These are phyloP conservation scores for Phenoliferia sp. DNA, from an alignment of 1,284 basidiomycete species.

Conservation along the genomic window DNA sequence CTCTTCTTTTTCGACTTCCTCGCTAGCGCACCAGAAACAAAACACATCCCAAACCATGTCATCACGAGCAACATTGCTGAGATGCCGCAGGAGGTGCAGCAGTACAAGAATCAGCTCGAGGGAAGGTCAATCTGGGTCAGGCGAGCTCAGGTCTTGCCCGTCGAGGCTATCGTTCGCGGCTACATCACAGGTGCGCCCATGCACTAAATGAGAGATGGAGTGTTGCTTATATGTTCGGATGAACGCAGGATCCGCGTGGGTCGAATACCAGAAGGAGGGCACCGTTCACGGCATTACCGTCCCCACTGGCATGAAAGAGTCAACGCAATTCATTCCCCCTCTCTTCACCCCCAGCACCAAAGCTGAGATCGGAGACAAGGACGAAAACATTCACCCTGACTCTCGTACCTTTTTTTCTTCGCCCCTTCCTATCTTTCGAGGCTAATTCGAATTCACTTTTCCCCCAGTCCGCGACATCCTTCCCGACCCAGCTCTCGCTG, in stretches of 20 bases:
- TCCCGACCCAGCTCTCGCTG: constrained; percentile 59
- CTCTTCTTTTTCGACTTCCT: constrained; percentile 93
- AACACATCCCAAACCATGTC: constrained; percentile 74
- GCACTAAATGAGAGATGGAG: background rate
- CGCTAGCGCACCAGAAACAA: constrained; percentile 47
- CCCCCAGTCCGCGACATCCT: constrained; percentile 51
- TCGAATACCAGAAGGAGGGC: constrained; percentile 81
- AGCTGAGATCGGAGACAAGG: constrained; percentile 88
- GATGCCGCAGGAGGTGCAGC: constrained; percentile 69
- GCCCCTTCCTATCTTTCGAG: background rate
- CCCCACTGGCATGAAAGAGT: constrained; percentile 75
- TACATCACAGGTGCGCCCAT: constrained; percentile 75
- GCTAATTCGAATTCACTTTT: background rate
- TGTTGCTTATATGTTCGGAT: background rate
- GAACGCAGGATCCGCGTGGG: constrained; percentile 79
- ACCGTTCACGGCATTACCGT: constrained; percentile 85
- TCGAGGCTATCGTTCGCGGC: constrained; percentile 96
- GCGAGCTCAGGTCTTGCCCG: constrained; percentile 81
- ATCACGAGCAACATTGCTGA: constrained; percentile 65
- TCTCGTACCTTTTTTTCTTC: constrained; percentile 58
- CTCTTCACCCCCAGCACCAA: constrained; percentile 97
- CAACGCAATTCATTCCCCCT: constrained; percentile 71
- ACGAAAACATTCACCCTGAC: constrained; percentile 95
- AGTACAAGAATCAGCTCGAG: constrained; percentile 59
- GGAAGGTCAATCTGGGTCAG: constrained; percentile 87